Evolutionary conservation across 2,329 filamentous ascomycete species (phyloP).

Genomic region (Apiospora rasikravindrae): DNA sequence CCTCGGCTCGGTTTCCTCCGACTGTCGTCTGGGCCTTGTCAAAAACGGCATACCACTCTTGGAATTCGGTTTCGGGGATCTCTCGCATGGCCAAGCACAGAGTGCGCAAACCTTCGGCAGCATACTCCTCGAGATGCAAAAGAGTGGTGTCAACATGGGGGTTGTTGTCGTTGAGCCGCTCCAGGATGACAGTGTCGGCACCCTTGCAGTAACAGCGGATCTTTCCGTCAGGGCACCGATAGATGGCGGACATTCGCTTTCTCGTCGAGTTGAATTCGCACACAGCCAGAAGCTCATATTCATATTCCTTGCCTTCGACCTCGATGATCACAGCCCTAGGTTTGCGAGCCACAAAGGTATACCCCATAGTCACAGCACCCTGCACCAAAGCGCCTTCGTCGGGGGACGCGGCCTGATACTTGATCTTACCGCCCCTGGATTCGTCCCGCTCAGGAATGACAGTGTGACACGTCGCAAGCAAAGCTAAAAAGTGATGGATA

Average conservation of each 20-base stretch:
- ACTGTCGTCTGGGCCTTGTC: slow-evolving; percentile 90
- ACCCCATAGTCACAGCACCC: slow-evolving; percentile 83
- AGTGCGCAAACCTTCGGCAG: slow-evolving; percentile 92
- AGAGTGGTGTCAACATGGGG: slow-evolving; percentile 88
- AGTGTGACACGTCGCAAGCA: slow-evolving; percentile 92
- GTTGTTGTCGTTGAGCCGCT: slow-evolving; percentile 83
- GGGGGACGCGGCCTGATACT: slow-evolving; percentile 96
- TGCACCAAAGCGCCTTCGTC: slow-evolving; percentile 97
- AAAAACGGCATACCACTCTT: slow-evolving; percentile 85
- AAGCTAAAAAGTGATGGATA: slow-evolving; percentile 81
- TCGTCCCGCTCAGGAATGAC: slow-evolving; percentile 91
- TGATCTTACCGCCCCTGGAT: slow-evolving; percentile 80
- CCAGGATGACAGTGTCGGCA: slow-evolving; percentile 95
- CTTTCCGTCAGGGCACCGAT: slow-evolving; percentile 94
- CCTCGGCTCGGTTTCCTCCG: slow-evolving; percentile 88
- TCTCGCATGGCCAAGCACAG: slow-evolving; percentile 95
- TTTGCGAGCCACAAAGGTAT: slow-evolving; percentile 89
- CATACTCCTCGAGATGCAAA: slow-evolving; percentile 97
- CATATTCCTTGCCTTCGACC: slow-evolving; percentile 71
- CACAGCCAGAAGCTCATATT: slow-evolving; percentile 94
- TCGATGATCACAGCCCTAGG: slow-evolving; percentile 86
- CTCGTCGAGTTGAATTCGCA: slow-evolving; percentile 98
- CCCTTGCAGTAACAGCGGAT: slow-evolving; percentile 95
- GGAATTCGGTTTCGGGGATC: slow-evolving; percentile 85
- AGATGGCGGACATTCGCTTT: slow-evolving; percentile 98